phyloP scores from a whole-genome alignment of 495 filamentous ascomycete genomes.

The Neurospora tetraspora region DNA sequence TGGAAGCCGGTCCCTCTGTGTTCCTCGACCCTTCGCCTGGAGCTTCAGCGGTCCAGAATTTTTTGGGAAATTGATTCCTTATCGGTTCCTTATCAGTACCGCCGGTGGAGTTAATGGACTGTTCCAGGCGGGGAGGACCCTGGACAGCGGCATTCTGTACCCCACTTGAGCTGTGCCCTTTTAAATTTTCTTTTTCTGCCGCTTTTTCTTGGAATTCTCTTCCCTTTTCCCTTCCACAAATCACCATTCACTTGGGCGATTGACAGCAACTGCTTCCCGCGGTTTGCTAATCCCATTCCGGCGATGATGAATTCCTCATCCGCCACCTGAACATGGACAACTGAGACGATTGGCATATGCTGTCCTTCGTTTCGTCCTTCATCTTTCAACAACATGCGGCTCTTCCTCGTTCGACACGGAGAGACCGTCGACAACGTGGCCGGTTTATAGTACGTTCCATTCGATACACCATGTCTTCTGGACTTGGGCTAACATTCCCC shows the following conservation, averaged over 20 bases:
- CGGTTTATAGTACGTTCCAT: conserved; percentile 51
- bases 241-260: not conserved
- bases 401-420: conserved; percentile 76
- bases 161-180: not conserved
- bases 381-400: conserved; percentile 39
- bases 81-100: not conserved
- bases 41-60: not conserved
- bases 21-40: not conserved
- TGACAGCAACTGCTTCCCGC: not conserved
- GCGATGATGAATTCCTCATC: not conserved
- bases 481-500: conserved; percentile 12
- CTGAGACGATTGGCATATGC: not conserved
- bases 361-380: not conserved
- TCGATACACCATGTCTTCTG: not conserved
- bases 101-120: not conserved
- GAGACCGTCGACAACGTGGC: conserved; percentile 85
- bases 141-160: not conserved
- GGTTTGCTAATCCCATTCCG: not conserved
- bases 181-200: not conserved
- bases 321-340: not conserved
- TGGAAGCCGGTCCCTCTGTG: not conserved
- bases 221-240: not conserved
- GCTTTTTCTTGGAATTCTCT: not conserved
- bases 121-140: not conserved
- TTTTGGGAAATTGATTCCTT: not conserved